A percentile compares a stretch with the other conserved stretches of the same genome.
Evolutionary conservation across 352 stramenopile genomes (phyloP).

Genomic region (Aphanomyces invadans): DNA sequence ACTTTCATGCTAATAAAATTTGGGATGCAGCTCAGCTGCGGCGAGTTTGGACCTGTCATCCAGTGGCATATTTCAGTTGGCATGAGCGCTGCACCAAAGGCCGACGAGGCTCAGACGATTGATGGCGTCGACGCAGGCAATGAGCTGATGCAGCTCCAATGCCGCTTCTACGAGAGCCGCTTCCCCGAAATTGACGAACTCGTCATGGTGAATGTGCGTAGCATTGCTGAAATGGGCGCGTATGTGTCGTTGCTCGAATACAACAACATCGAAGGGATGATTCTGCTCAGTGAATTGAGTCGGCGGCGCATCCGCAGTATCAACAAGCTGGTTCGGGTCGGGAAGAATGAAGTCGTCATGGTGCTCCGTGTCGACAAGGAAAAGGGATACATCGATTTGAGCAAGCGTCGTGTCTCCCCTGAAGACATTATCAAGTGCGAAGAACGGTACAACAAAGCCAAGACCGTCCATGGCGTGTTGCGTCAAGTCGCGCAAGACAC

Average conservation of each 20-base stretch:
- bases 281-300: conserved; percentile 98
- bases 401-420: conserved; percentile 97
- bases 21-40: not conserved
- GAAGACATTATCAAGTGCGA: conserved; percentile 99
- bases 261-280: conserved; percentile 99
- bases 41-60: conserved; percentile 7
- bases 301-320: conserved; percentile 98
- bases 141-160: conserved; percentile 77
- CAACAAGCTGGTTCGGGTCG: conserved; percentile 99
- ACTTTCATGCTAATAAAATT: not conserved
- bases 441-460: conserved; percentile 99
- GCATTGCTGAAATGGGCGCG: conserved; percentile 99
- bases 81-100: conserved; percentile 10
- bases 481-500: conserved; percentile 81
- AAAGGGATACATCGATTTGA: conserved; percentile 99
- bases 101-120: conserved; percentile 1
- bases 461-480: conserved; percentile 96
- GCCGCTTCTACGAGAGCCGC: conserved; percentile 88
- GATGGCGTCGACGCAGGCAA: conserved; percentile 23
- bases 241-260: conserved; percentile 99
- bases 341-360: conserved; percentile 99
- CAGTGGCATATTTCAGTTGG: conserved; percentile 7
- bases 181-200: conserved; percentile 98
- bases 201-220: conserved; percentile 93
- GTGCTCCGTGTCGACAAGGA: conserved; percentile 99